Percentiles rank a stretch among this genome's conserved stretches.
These are phyloP conservation scores for Lactarius psammicola DNA, from an alignment of 768 basidiomycete genomes.

Conservation along the genomic window DNA sequence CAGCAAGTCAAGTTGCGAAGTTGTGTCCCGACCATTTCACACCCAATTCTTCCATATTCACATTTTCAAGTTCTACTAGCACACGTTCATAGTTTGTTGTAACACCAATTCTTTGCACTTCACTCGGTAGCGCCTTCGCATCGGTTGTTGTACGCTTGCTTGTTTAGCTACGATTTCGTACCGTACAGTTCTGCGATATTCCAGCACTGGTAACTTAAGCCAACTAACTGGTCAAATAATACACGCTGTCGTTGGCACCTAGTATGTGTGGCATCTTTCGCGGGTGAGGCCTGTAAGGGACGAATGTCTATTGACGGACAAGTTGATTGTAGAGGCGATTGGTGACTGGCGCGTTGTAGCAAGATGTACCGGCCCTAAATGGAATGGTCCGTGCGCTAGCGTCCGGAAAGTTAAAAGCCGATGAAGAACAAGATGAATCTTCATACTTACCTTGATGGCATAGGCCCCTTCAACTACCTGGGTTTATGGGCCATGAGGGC, in stretches of 20 bases:
- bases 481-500: slow-evolving; percentile 32
- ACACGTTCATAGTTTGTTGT: slow-evolving; percentile 16
- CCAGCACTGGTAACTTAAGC: background rate
- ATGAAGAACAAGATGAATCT: background rate
- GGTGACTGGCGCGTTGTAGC: background rate
- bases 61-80: background rate
- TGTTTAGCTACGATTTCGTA: background rate
- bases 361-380: slow-evolving; percentile 25
- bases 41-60: background rate
- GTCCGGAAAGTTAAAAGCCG: slow-evolving; percentile 13
- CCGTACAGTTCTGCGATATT: background rate
- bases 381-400: slow-evolving; percentile 29
- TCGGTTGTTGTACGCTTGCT: background rate
- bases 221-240: slow-evolving; percentile 7
- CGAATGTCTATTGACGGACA: background rate
- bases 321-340: background rate
- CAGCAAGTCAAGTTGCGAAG: background rate
- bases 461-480: slow-evolving; percentile 32
- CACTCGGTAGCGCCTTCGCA: background rate
- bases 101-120: slow-evolving; percentile 6
- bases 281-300: no score
- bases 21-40: background rate
- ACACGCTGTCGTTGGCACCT: slow-evolving; percentile 11
- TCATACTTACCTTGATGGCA: slow-evolving; percentile 36
- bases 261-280: background rate